Evolutionary conservation across 139 green algal genomes (phyloP), one percentile per base, ranked within the genome.

Genomic region (Zygnema circumcarinatum): DNA sequence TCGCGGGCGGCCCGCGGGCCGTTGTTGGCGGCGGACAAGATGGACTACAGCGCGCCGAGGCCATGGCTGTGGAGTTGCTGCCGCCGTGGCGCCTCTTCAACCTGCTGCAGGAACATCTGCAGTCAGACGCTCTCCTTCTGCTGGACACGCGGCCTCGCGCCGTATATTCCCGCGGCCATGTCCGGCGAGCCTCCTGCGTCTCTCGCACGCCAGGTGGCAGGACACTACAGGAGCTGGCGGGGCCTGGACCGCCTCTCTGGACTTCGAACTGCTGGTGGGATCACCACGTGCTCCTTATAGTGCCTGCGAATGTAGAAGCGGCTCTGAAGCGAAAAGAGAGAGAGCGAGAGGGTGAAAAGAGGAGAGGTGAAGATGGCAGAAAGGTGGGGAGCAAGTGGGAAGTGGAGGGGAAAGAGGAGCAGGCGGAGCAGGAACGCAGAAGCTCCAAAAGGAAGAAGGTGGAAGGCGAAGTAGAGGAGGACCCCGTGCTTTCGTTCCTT

Each of bases 21-120:
- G n/a, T n/a, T n/a, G n/a, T n/a, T n/a, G n/a, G n/a, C n/a, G n/a
- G n/a, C n/a, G n/a, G n/a, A n/a, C n/a, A n/a, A n/a, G n/a, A n/a
- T n/a, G n/a, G n/a, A n/a, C n/a, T n/a, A n/a, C n/a, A n/a, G n/a
- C n/a, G 47, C 16, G 16, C 47, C 7, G 47, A 62, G 16, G 7
- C 47, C 47, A 78, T 78, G 69, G 36, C 3, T 3, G 69, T 41
- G 35, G 69, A 40, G 35, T 11, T 78, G 7, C 7, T 78, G 16
- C 35, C 69, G 69, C 69, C 69, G 16, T 78, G 35, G 69, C 69
- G 36, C 7, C 7, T 11, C 69, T 78, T 78, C 69, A 78, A 78
- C 16, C 69, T 78, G 7, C 36, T 78, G 7, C 69, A 78, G 16
- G 69, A 78, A 3, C 35, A 78, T 11, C 69, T 42, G 7, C 7